Conservation (phyloP, 202 grass and related monocot species). For the Carex sylvatica region DNA sequence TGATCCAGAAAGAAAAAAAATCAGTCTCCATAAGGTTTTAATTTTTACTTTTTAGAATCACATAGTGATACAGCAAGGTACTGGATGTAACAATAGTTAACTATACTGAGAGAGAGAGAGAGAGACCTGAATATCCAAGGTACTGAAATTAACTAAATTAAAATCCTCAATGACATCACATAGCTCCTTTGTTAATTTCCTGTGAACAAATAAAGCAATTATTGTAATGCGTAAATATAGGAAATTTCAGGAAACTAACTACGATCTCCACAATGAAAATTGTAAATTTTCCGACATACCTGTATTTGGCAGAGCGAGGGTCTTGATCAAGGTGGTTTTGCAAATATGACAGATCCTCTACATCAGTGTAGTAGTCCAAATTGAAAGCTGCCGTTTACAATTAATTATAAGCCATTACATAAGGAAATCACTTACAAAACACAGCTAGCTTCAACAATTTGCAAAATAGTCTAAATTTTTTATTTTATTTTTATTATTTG, state of each 20-base stretch:
- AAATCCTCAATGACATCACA: slow-evolving; percentile 88
- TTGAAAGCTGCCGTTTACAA: slow-evolving; percentile 60
- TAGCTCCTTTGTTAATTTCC: slow-evolving; percentile 94
- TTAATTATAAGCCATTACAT: slow-evolving; percentile 30
- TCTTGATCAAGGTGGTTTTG: slow-evolving; percentile 88
- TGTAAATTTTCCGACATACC: slow-evolving; percentile 34
- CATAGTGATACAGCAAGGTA: neutral
- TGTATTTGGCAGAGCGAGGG: slow-evolving; percentile 84
- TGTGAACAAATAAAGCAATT: slow-evolving; percentile 35
- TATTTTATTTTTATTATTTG: too few relatives aligned
- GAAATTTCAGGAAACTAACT: slow-evolving; percentile 2
- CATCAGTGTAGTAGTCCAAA: slow-evolving; percentile 94
- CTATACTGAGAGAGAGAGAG: neutral
- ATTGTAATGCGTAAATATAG: slow-evolving; percentile 16
- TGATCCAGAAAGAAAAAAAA: slow-evolving; percentile 23
- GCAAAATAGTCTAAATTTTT: neutral
- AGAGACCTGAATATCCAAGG: slow-evolving; percentile 79
- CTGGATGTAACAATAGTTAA: neutral
- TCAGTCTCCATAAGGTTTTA: neutral
- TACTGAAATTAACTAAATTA: slow-evolving; percentile 81
- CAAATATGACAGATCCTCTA: slow-evolving; percentile 85
- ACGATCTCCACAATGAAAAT: neutral
- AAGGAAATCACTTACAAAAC: neutral
- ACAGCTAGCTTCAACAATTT: neutral
- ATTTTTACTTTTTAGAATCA: neutral